phyloP scores from a whole-genome alignment of 805 yeast genomes.

The Yarrowia divulgata region DNA sequence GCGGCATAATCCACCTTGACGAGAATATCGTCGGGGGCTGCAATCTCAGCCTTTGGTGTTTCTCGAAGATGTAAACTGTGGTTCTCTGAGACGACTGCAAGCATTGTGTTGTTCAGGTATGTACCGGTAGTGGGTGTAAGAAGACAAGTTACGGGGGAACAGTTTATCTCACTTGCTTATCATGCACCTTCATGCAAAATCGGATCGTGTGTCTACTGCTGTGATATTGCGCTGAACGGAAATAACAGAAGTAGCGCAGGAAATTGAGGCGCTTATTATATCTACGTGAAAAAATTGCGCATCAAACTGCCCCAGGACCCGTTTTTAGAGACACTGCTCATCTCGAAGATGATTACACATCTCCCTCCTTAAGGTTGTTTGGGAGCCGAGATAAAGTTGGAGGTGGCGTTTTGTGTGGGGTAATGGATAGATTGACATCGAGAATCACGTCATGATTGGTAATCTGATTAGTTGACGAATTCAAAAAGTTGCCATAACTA shows the following conservation, averaged over 20 bases:
- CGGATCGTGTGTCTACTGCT: not conserved
- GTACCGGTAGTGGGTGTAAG: not conserved
- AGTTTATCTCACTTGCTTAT: no score
- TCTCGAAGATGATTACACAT: not conserved
- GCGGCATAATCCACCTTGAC: slow-evolving; percentile 35
- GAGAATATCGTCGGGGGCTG: slow-evolving; percentile 9
- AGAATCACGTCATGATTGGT: not conserved
- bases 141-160: not conserved
- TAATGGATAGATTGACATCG: not conserved
- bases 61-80: not conserved
- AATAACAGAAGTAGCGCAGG: no score
- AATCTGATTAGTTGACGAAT: not conserved
- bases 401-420: slow-evolving; percentile 23
- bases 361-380: not conserved
- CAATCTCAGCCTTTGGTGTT: not conserved
- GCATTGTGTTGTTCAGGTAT: not conserved
- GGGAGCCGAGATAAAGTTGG: not conserved
- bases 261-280: no score
- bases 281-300: no score
- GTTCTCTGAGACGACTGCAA: slow-evolving; percentile 10
- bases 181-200: not conserved
- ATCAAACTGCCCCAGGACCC: no score
- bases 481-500: not conserved
- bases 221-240: no score
- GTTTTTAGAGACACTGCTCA: no score